Percentiles rank a stretch among this genome's conserved stretches.
phyloP scores from a whole-genome alignment of 2,329 filamentous ascomycete genomes.

The Claviceps digitariae region DNA sequence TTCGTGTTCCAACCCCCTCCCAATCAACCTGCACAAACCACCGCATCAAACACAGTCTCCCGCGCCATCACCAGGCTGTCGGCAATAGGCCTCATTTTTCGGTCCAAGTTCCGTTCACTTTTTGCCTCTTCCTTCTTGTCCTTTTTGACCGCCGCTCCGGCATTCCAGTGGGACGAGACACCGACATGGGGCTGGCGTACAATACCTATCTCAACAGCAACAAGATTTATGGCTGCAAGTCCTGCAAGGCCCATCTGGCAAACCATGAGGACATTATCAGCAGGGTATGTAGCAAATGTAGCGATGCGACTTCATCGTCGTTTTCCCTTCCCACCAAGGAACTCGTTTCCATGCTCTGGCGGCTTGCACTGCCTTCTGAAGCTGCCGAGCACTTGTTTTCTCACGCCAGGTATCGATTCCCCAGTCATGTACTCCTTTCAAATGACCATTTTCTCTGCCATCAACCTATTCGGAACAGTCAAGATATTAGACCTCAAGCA shows the following conservation, averaged over 20 bases:
- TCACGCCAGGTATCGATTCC: neutral
- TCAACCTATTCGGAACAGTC: too few relatives aligned
- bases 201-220: constrained; percentile 79
- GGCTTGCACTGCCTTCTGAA: neutral
- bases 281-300: constrained; percentile 45
- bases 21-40: neutral
- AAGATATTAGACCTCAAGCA: too few relatives aligned
- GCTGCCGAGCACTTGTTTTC: neutral
- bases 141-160: neutral
- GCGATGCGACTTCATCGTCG: neutral
- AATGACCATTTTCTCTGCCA: neutral
- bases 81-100: neutral
- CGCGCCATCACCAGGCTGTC: neutral
- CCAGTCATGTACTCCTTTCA: neutral
- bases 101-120: neutral
- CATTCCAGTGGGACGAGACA: neutral
- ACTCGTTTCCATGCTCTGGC: neutral
- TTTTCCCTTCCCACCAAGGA: neutral
- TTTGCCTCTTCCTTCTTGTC: too few relatives aligned
- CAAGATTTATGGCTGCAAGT: constrained; percentile 86
- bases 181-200: constrained; percentile 70
- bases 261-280: constrained; percentile 96
- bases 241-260: constrained; percentile 88
- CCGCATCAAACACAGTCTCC: neutral
- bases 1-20: neutral